Conservation (phyloP, 2,329 filamentous ascomycete genomes). For the Talaromyces sp. region DNA sequence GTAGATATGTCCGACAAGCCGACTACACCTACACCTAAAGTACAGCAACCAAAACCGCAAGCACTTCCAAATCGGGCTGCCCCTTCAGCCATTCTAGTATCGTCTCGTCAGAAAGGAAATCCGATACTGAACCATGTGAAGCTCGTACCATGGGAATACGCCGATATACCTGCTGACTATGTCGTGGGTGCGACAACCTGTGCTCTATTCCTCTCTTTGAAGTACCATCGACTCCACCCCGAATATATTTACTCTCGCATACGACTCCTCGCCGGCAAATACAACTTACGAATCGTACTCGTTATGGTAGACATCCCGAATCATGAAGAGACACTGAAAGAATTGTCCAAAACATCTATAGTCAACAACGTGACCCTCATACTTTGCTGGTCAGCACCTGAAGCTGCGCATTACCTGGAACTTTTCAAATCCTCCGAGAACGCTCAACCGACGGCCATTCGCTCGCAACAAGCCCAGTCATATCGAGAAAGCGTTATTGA, state of each 20-base stretch:
- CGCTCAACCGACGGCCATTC: constrained; percentile 75
- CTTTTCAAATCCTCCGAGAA: constrained; percentile 94
- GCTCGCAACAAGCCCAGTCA: constrained; percentile 74
- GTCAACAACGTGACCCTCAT: constrained; percentile 91
- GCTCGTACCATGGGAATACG: constrained; percentile 90
- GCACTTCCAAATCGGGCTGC: constrained; percentile 64
- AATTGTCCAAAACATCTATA: constrained; percentile 86
- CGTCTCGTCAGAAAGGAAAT: constrained; percentile 89
- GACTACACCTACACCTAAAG: constrained; percentile 42
- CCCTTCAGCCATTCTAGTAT: constrained; percentile 81
- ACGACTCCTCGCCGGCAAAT: constrained; percentile 76
- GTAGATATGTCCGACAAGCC: background rate
- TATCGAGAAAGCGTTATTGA: constrained; percentile 87
- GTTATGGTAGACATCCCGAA: constrained; percentile 94
- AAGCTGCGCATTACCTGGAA: constrained; percentile 90
- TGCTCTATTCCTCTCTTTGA: constrained; percentile 86
- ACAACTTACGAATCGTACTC: constrained; percentile 79
- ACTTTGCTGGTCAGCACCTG: constrained; percentile 88
- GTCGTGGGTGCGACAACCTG: constrained; percentile 83
- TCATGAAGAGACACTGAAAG: constrained; percentile 83
- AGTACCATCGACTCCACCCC: constrained; percentile 94
- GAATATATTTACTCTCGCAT: constrained; percentile 98
- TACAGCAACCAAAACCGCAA: constrained; percentile 86
- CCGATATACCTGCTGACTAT: constrained; percentile 93
- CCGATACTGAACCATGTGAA: constrained; percentile 81